A percentile compares a stretch with the other conserved stretches of the same genome.
Conservation (phyloP, 2,329 filamentous ascomycete species). For the Colletotrichum sp. region DNA sequence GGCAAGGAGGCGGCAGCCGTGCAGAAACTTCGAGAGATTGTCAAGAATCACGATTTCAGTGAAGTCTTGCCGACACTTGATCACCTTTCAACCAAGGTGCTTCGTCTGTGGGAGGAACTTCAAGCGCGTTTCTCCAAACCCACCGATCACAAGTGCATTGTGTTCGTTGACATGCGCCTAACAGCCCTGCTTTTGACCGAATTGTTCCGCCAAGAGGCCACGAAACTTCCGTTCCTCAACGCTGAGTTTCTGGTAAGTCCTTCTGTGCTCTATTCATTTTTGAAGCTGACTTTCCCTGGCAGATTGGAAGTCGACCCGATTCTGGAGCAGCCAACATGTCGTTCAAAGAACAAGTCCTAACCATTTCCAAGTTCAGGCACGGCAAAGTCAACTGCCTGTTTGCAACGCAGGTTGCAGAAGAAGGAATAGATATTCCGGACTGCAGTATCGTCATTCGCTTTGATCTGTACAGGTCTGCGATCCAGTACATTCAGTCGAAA, state of each 20-base stretch:
- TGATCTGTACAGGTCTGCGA: slow-evolving; percentile 87
- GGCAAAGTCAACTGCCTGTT: slow-evolving; percentile 69
- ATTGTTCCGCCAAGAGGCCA: slow-evolving; percentile 62
- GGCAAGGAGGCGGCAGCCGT: slow-evolving; percentile 63
- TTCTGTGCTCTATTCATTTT: neutral
- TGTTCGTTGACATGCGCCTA: slow-evolving; percentile 83
- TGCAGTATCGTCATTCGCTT: slow-evolving; percentile 77
- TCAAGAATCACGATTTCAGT: slow-evolving; percentile 56
- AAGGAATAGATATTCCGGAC: slow-evolving; percentile 71
- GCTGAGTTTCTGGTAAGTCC: slow-evolving; percentile 65
- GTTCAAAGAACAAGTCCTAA: slow-evolving; percentile 75
- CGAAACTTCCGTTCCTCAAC: slow-evolving; percentile 64
- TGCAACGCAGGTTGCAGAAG: slow-evolving; percentile 71
- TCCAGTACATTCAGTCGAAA: slow-evolving; percentile 93
- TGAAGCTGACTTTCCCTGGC: neutral
- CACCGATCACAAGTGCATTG: slow-evolving; percentile 74
- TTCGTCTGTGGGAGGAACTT: slow-evolving; percentile 66
- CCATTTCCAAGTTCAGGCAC: slow-evolving; percentile 68
- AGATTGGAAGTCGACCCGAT: slow-evolving; percentile 12
- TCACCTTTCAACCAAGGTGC: slow-evolving; percentile 76
- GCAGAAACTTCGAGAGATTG: slow-evolving; percentile 59
- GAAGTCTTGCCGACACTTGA: slow-evolving; percentile 31
- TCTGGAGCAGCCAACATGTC: slow-evolving; percentile 49
- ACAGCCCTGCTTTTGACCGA: slow-evolving; percentile 77
- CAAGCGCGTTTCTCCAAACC: slow-evolving; percentile 64